phyloP scores from a whole-genome alignment of 148 eudicot genomes.

The Rhododendron ovatum region DNA sequence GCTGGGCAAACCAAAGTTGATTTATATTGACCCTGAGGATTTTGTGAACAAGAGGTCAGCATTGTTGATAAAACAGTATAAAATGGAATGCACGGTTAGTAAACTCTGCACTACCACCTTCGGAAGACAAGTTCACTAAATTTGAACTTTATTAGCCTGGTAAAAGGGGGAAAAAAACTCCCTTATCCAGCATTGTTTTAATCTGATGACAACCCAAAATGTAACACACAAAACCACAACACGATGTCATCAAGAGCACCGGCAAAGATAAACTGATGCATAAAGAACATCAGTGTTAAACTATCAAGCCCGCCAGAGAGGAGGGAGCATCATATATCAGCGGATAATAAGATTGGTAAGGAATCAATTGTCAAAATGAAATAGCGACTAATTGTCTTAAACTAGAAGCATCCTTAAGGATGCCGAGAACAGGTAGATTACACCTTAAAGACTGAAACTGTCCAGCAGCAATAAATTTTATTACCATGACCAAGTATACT shows the following conservation, averaged over 20 bases:
- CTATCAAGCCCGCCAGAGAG: not conserved
- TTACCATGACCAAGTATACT: not conserved
- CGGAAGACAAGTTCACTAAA: not conserved
- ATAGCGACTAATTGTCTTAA: not conserved
- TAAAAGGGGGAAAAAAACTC: not conserved
- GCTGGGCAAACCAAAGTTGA: constrained; percentile 92
- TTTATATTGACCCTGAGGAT: constrained; percentile 93
- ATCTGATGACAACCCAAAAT: not conserved
- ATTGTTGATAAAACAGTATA: not conserved
- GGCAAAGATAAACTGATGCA: not conserved
- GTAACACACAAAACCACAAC: not conserved
- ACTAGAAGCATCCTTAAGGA: not conserved
- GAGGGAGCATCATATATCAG: not conserved
- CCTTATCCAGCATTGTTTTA: not conserved
- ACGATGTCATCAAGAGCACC: not conserved
- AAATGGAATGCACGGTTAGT: not conserved
- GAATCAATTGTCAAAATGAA: not conserved
- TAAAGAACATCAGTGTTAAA: not conserved
- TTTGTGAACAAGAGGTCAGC: constrained; percentile 1
- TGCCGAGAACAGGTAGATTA: not conserved
- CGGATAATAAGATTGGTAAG: not conserved
- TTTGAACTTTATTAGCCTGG: not conserved
- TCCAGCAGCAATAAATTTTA: not conserved
- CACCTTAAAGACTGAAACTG: not conserved
- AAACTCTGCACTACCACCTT: not conserved